phyloP scores from a whole-genome alignment of 805 yeast genomes.

The Metschnikowia matae region DNA sequence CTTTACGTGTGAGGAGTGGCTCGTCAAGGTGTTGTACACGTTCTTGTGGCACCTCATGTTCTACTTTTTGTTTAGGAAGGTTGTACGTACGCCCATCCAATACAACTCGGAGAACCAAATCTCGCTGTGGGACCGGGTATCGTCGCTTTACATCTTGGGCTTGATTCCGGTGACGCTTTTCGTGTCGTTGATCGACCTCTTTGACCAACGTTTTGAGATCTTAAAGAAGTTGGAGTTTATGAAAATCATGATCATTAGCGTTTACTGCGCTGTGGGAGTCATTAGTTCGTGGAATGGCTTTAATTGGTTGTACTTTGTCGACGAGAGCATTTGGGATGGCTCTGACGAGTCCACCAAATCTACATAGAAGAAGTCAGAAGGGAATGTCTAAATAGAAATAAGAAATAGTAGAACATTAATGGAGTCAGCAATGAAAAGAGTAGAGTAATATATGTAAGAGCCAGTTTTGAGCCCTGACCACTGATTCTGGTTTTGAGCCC shows the following conservation, averaged over 20 bases:
- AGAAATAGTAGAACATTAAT: too few species aligned
- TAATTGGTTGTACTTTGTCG: conserved; percentile 83
- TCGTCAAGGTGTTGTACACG: conserved; percentile 72
- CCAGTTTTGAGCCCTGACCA: too few species aligned
- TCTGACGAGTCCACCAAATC: too few species aligned
- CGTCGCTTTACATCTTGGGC: conserved; percentile 62
- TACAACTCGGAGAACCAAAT: conserved; percentile 10
- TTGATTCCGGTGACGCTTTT: conserved; percentile 58
- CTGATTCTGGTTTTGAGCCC: too few species aligned
- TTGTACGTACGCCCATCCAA: conserved; percentile 51
- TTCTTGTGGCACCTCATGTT: conserved; percentile 81
- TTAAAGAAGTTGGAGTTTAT: conserved; percentile 66
- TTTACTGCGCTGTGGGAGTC: conserved; percentile 84
- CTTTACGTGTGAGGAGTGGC: conserved; percentile 73
- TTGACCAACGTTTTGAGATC: conserved; percentile 48
- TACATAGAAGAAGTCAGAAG: too few species aligned
- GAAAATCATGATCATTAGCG: conserved; percentile 75
- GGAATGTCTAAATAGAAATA: too few species aligned
- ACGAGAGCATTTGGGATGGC: conserved; percentile 61
- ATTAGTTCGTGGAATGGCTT: conserved; percentile 84
- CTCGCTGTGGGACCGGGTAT: conserved; percentile 56
- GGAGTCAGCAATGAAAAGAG: too few species aligned
- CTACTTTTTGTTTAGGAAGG: conserved; percentile 67
- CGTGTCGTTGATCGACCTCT: conserved; percentile 44
- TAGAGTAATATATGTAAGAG: too few species aligned